Conservation (phyloP, 2,329 filamentous ascomycete genomes). For the Colletotrichum sp. region DNA sequence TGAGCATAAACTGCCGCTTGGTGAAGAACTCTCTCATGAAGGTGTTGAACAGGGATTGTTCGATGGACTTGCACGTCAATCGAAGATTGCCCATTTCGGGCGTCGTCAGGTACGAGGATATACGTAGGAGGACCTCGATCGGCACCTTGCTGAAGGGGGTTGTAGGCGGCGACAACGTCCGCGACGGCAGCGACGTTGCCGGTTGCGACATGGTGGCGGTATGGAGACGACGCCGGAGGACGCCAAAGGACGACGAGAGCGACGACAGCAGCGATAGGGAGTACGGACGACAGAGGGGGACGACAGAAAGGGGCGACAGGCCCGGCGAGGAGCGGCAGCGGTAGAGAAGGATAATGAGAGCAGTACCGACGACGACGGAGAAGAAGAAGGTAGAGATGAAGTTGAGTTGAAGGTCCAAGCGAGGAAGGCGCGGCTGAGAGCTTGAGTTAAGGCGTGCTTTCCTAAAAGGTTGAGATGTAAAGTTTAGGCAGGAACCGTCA, state of each 20-base stretch:
- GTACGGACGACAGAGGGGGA: too few relatives aligned
- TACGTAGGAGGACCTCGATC: constrained; percentile 62
- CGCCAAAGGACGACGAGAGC: background rate
- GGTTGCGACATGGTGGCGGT: background rate
- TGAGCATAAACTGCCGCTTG: constrained; percentile 70
- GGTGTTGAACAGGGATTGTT: constrained; percentile 56
- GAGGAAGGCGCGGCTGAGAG: background rate
- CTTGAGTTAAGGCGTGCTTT: background rate
- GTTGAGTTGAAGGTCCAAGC: background rate
- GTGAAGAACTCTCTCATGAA: constrained; percentile 70
- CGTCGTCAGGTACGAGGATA: constrained; percentile 59
- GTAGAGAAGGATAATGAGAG: background rate
- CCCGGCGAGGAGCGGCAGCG: too few relatives aligned
- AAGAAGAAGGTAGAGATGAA: background rate
- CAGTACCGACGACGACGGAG: background rate
- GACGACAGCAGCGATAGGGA: background rate
- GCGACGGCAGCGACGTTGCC: background rate
- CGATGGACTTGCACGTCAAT: constrained; percentile 58
- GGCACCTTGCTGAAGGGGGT: constrained; percentile 47
- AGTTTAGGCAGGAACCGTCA: background rate
- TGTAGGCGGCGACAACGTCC: background rate
- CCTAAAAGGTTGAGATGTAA: background rate
- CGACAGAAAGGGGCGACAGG: too few relatives aligned
- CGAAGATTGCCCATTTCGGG: constrained; percentile 61
- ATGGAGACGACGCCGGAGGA: background rate